Conservation (phyloP, 73 alveolate genomes). For the Tetrahymena thermophila region DNA sequence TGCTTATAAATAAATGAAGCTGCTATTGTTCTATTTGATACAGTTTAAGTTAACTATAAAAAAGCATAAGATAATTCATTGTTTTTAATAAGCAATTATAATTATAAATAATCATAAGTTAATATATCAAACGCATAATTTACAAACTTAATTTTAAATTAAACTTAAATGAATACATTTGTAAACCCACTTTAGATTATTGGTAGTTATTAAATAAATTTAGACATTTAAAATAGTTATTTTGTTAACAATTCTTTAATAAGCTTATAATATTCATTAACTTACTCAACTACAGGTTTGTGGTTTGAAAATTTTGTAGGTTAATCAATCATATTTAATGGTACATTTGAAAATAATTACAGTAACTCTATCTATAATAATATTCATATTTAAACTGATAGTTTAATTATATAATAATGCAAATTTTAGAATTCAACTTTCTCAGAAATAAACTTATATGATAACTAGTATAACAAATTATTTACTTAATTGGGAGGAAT, state of each 20-base stretch:
- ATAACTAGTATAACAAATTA: background rate
- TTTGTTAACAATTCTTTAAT: too few species aligned
- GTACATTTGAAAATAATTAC: background rate
- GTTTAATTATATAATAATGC: too few species aligned
- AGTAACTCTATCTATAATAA: background rate
- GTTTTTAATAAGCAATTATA: too few species aligned
- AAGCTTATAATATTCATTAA: background rate
- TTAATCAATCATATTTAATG: too few species aligned
- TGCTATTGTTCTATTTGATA: background rate
- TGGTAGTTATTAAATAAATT: background rate
- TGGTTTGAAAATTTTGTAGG: background rate
- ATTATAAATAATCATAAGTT: too few species aligned
- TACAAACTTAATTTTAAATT: too few species aligned
- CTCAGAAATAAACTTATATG: too few species aligned
- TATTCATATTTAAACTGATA: too few species aligned
- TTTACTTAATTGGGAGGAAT: background rate
- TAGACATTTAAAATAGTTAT: too few species aligned
- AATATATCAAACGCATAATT: background rate
- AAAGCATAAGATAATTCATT: background rate
- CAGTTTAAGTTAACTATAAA: too few species aligned
- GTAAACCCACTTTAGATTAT: background rate
- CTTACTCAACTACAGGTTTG: background rate
- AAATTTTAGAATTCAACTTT: too few species aligned
- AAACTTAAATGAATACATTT: background rate
- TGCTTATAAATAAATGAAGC: background rate